Base-by-base conservation (phyloP, 2,329 filamentous ascomycete genomes). In the Apiospora pterosperma region DNA sequence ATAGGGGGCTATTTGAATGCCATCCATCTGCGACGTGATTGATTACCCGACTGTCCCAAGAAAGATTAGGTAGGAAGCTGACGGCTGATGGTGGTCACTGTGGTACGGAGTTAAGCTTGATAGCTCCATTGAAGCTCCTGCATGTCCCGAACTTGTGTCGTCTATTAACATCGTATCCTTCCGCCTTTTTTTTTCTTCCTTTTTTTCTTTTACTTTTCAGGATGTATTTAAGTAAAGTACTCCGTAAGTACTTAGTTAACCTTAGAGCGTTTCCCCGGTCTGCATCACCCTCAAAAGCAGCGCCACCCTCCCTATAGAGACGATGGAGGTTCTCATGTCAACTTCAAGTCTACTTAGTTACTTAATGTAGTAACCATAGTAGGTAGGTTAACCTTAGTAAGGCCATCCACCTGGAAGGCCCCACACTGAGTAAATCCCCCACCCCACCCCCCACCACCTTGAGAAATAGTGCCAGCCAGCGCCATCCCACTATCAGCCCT, bases 1-100 rank as follows among this genome's bases (percentile, higher is more conserved):
- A 55, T 55, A 55, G 48, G 48, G 48, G 34, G 16, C 34, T 34
- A 55, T 55, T 55, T 55, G 34, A 34, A 19, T 55, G 48, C 48
- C 48, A 55, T 55, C 48, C 48, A 55, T 55, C 48, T 19, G 48
- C 48, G 48, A 55, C 48, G 48, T 55, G 48, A 55, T 55, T 55
- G 48, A 55, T 55, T 55, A 55, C 48, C 48, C 48, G 48, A 34
- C 48, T 55, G 16, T 34, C 48, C 16, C 25, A 34, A 23, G 42
- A 12, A 48, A 16, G 42, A 21, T 14, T n/a, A n/a, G 21, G 42
- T 21, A 44, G 41, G 41, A 23, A 48, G 42, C 42, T 48, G n/a
- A n/a, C n/a, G n/a, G n/a, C n/a, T 55, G 48, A 34, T 28, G 48
- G 48, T n/a, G 25, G 48, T 31, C 48, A 8, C 48, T 16, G 28